Conservation (phyloP, 352 stramenopile species). For the Pythium monospermum region DNA sequence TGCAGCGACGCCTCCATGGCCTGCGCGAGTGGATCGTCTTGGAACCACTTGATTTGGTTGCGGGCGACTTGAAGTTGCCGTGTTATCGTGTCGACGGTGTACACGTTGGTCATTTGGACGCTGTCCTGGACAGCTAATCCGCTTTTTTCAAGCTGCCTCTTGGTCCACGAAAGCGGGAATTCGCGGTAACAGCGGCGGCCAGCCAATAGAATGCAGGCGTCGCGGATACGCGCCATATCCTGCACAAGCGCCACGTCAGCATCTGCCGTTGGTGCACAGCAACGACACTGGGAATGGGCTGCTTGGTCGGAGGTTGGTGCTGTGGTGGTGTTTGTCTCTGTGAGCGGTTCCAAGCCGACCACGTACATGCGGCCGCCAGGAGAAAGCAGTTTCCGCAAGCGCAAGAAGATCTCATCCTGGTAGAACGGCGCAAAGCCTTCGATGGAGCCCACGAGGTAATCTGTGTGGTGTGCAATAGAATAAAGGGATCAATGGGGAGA, state of each 20-base stretch:
- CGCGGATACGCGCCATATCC: constrained; percentile 43
- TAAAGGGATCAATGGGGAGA: too few species aligned
- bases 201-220: constrained; percentile 76
- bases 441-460: constrained; percentile 86
- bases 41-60: constrained; percentile 65
- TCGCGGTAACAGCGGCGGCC: constrained; percentile 72
- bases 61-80: constrained; percentile 80
- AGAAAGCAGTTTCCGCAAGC: constrained; percentile 46
- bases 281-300: constrained; percentile 10
- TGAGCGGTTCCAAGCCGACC: constrained; percentile 68
- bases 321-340: constrained; percentile 17
- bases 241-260: constrained; percentile 28
- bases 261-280: constrained; percentile 16
- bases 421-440: constrained; percentile 83
- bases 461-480: constrained; percentile 18
- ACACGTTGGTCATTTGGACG: constrained; percentile 72
- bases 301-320: neutral
- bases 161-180: constrained; percentile 73
- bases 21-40: constrained; percentile 24
- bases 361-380: constrained; percentile 68
- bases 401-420: constrained; percentile 76
- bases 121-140: constrained; percentile 35
- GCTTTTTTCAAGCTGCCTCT: constrained; percentile 38
- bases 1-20: constrained; percentile 33
- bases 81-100: constrained; percentile 61